Evolutionary conservation across 371 early-diverging fungal genomes (phyloP), one percentile per base, ranked within the genome.

Genomic region (Mucor piriformis): DNA sequence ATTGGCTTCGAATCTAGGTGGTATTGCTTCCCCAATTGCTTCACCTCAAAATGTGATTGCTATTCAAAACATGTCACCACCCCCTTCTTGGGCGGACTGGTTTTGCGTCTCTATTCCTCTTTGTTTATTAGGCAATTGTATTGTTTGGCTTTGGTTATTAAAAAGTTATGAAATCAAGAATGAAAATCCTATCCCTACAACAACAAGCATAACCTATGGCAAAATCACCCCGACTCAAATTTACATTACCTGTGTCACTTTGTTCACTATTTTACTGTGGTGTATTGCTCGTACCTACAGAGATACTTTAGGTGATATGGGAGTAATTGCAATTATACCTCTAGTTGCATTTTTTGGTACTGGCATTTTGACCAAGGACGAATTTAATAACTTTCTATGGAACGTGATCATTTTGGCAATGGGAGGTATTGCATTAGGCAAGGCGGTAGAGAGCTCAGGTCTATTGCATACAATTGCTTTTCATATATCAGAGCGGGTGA

Each of bases 371-470:
- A 85, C 76, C 42, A 91, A 92, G 69, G 90, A 92, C 44, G 92
- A 92, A 46, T 91, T 89, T 66, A 92, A 92, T 64, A 82, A 74
- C 68, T 83, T 85, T 58, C 64, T 83, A 56, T 86, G 85, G 87
- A 84, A 81, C 57, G 92, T 92, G 12, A 88, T 91, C 52, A 84
- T 90, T 76, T 74, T 92, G 25, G 92, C 92, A 1, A 91, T 90
- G 91, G 92, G 92, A 20, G 92, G 92, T 46, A 89, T 87, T 57
- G 83, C 88, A 0, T 81, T 92, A 20, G 92, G 92, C 46, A 88
- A 88, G 57, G 88, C 90, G 0, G 91, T 91, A 15, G 86, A 90
- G 27, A 84, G 83, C 12, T 83, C 86, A 4, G 91, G 92, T 3
- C 58, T 76, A 15, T 51, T 61, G 7, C 35, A 50, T 25, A 61